Base-by-base conservation (phyloP, 495 filamentous ascomycete species). In the Aspergillus conjunctus region DNA sequence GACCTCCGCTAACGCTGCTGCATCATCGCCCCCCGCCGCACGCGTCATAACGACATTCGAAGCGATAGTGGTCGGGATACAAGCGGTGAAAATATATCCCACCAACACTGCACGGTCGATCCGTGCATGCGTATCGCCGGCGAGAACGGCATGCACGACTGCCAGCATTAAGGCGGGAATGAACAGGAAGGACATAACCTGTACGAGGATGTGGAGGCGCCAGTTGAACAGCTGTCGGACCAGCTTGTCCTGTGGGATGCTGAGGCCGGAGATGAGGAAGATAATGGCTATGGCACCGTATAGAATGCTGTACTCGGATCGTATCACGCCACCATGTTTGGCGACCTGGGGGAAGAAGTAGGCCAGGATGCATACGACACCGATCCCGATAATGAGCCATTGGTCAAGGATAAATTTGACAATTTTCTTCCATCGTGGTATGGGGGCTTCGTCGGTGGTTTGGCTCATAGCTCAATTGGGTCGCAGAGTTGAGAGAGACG, bases 21-120 rank as follows among this genome's bases (percentile, higher is more conserved):
- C 80, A 65, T 85, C 82, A 58, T 83, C 82, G 6, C 82, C 81
- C 5, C 82, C 80, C 6, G 81, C 77, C 15, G 79, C 73, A 22
- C 79, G 71, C 33, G 81, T 83, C 81, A 83, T 85, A 5, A 85
- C 80, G 34, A 85, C 80, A 68, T 85, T 85, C 58, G 81, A 83
- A 7, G 82, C 82, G 55, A 85, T 80, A 7, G 81, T 85, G 7
- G 82, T 85, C 10, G 80, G 82, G n/a, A 83, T 82, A 64, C 81
- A 83, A n/a, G 79, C 73, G 12, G 79, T 76, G 26, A 82, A 74
- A 14, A 83, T 74, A 68, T 83, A 83, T 18, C 81, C 82, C 3
- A 81, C 77, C 58, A 85, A 62, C 53, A 85, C 74, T 51, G 79
- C 79, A 9, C 75, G 73, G 54, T 82, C 77, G 58, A 83, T 77